A percentile compares a stretch with the other conserved stretches of the same genome.
Conservation (phyloP, 148 eudicot genomes). For the Fallopia convolvulus region DNA sequence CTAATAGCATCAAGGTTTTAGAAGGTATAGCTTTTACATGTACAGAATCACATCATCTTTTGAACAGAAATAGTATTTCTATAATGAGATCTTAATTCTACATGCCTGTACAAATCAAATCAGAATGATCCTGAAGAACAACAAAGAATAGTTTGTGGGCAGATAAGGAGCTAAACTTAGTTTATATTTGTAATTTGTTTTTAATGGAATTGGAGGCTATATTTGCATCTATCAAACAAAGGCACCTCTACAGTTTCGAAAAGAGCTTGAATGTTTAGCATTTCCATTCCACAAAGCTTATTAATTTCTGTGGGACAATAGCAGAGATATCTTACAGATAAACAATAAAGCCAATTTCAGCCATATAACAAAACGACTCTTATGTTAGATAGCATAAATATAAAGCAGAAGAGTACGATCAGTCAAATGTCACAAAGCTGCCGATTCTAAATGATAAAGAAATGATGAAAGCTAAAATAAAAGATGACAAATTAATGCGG, state of each 20-base stretch:
- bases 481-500: background rate
- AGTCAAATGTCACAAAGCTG: background rate
- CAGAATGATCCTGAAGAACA: background rate
- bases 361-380: background rate
- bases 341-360: background rate
- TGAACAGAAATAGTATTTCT: background rate
- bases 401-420: background rate
- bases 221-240: too few species aligned
- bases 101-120: background rate
- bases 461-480: background rate
- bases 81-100: background rate
- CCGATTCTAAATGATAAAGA: background rate
- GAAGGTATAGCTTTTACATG: background rate
- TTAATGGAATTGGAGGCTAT: background rate
- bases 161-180: background rate
- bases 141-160: too few species aligned
- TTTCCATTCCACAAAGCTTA: background rate
- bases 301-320: background rate
- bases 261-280: background rate
- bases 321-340: background rate
- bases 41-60: background rate
- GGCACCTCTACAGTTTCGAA: background rate
- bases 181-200: too few species aligned
- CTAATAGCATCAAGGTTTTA: background rate
- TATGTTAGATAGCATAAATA: background rate